Percentiles rank a stretch among this genome's conserved stretches.
These are phyloP conservation scores for Lablab purpureus DNA, from an alignment of 306 rosid genomes.

Conservation along the genomic window DNA sequence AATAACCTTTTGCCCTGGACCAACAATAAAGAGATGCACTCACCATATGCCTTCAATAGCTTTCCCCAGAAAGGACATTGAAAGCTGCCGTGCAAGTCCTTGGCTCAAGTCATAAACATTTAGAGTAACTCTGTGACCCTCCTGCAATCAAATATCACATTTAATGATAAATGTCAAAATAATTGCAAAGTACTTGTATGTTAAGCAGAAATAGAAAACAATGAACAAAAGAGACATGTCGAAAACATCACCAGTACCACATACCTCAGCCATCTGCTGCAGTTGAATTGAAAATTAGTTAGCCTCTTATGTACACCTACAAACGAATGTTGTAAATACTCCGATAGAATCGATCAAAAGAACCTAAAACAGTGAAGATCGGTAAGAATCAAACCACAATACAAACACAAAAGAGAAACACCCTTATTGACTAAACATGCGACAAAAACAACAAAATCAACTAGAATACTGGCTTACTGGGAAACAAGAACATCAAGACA, in stretches of 20 bases:
- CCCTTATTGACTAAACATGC: not conserved
- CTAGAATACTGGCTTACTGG: not conserved
- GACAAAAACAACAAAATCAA: not conserved
- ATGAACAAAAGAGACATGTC: not conserved
- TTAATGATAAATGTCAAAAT: not conserved
- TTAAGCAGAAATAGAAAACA: not conserved
- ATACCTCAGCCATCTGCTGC: conserved; percentile 78
- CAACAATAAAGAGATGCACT: conserved; percentile 41
- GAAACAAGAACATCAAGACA: conserved; percentile 1
- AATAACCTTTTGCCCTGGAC: no score
- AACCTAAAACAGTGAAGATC: conserved; percentile 28
- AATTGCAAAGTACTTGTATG: not conserved
- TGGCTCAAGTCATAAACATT: conserved; percentile 93
- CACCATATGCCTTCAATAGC: conserved; percentile 94
- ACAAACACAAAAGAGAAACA: not conserved
- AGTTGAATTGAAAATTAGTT: not conserved
- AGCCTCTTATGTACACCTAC: not conserved
- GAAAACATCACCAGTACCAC: conserved; percentile 12
- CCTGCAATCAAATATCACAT: conserved; percentile 60
- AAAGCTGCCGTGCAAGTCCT: conserved; percentile 92
- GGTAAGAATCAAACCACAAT: not conserved
- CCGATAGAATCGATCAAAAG: conserved; percentile 2
- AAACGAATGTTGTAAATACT: not conserved
- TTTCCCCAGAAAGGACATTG: conserved; percentile 82
- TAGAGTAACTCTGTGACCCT: conserved; percentile 76